phyloP scores from a whole-genome alignment of 1,284 basidiomycete species.

The Bondarzewia mesenterica region DNA sequence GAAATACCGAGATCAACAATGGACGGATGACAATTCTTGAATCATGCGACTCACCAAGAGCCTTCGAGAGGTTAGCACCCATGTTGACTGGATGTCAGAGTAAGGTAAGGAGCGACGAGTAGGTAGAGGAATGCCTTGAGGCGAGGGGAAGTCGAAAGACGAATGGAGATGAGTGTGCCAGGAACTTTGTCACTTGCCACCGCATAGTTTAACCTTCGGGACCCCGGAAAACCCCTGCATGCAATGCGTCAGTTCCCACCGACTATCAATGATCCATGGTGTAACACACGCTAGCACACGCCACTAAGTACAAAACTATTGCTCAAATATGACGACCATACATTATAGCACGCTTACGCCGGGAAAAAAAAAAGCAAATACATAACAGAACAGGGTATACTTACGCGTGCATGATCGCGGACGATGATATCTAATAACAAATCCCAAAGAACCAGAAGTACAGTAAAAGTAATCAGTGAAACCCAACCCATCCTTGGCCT shows the following conservation, averaged over 20 bases:
- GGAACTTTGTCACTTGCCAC: slow-evolving; percentile 1
- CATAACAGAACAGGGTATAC: background rate
- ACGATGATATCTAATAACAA: background rate
- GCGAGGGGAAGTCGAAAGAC: slow-evolving; percentile 6
- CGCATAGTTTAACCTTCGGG: slow-evolving; percentile 5
- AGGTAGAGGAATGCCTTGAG: slow-evolving; percentile 17
- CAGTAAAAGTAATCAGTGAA: too few species aligned
- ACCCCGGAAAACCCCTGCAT: slow-evolving; percentile 26
- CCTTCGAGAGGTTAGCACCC: slow-evolving; percentile 75
- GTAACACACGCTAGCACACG: too few species aligned
- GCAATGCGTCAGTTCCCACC: too few species aligned
- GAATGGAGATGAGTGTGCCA: background rate
- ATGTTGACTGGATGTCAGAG: slow-evolving; percentile 31
- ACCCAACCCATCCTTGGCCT: background rate
- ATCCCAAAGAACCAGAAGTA: background rate
- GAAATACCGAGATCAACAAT: slow-evolving; percentile 6
- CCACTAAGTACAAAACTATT: too few species aligned
- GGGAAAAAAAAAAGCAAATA: too few species aligned
- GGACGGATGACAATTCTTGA: slow-evolving; percentile 8
- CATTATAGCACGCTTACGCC: too few species aligned
- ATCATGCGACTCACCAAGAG: slow-evolving; percentile 42
- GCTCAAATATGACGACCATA: too few species aligned
- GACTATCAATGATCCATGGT: too few species aligned
- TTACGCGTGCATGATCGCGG: background rate
- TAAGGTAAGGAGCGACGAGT: slow-evolving; percentile 41